These are phyloP conservation scores for Phlegmacium glaucopus DNA, from an alignment of 768 basidiomycete species.

Conservation along the genomic window DNA sequence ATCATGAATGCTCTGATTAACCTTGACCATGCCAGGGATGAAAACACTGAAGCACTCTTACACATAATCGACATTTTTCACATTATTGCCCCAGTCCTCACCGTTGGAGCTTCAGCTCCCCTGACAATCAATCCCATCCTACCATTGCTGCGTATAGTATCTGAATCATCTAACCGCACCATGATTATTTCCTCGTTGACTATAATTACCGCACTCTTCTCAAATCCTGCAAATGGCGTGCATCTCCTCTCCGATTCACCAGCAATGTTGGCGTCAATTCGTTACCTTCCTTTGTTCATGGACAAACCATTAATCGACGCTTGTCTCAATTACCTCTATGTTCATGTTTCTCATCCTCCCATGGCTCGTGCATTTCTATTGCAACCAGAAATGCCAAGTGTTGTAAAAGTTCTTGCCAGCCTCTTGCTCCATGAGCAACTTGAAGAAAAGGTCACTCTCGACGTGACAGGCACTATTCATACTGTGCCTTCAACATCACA, in stretches of 20 bases:
- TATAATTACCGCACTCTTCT: constrained; percentile 59
- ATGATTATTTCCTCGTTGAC: constrained; percentile 66
- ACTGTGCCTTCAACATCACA: constrained; percentile 53
- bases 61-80: constrained; percentile 72
- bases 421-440: constrained; percentile 69
- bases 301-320: constrained; percentile 72
- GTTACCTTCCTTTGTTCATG: constrained; percentile 67
- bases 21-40: constrained; percentile 58
- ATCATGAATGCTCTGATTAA: constrained; percentile 63
- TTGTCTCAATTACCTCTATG: constrained; percentile 70
- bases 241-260: constrained; percentile 55
- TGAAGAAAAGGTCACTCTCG: constrained; percentile 61
- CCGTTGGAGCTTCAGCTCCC: constrained; percentile 30
- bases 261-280: constrained; percentile 59
- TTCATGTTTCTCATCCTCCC: constrained; percentile 68
- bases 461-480: constrained; percentile 56
- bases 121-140: constrained; percentile 47
- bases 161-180: constrained; percentile 65
- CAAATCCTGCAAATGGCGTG: constrained; percentile 52
- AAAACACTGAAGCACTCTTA: constrained; percentile 69
- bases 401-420: constrained; percentile 63
- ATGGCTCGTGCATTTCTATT: constrained; percentile 78
- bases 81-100: constrained; percentile 47
- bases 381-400: constrained; percentile 65
- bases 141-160: constrained; percentile 52